Evolutionary conservation across 768 basidiomycete genomes (phyloP).

Genomic region (Panellus pusillus): DNA sequence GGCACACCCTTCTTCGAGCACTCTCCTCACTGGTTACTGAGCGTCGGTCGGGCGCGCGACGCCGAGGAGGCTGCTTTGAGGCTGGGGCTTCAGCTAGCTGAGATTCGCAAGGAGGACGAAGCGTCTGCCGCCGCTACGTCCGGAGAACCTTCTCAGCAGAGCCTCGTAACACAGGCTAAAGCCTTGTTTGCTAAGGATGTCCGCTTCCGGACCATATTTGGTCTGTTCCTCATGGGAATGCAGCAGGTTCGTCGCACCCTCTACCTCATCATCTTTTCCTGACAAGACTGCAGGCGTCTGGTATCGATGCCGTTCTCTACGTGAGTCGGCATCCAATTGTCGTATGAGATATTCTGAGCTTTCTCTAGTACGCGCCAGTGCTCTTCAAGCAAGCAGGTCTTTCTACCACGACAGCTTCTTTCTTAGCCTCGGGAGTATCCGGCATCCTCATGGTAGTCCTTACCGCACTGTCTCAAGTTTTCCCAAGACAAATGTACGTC

Average conservation of each 20-base stretch:
- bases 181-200: slow-evolving; percentile 30
- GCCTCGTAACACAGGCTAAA: slow-evolving; percentile 19
- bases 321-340: not conserved
- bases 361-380: slow-evolving; percentile 43
- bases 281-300: slow-evolving; percentile 29
- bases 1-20: slow-evolving; percentile 35
- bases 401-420: slow-evolving; percentile 44
- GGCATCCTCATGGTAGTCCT: slow-evolving; percentile 43
- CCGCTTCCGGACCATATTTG: slow-evolving; percentile 36
- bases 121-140: not conserved
- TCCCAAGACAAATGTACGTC: slow-evolving; percentile 39
- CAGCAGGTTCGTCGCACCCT: slow-evolving; percentile 32
- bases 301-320: slow-evolving; percentile 36
- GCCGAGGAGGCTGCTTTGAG: slow-evolving; percentile 28
- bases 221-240: slow-evolving; percentile 45
- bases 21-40: slow-evolving; percentile 42
- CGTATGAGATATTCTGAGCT: not conserved
- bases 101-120: slow-evolving; percentile 22
- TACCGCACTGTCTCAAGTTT: slow-evolving; percentile 39
- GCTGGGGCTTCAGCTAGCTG: slow-evolving; percentile 31
- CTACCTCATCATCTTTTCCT: not conserved
- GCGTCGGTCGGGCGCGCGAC: slow-evolving; percentile 34
- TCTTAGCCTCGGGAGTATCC: slow-evolving; percentile 51
- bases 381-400: slow-evolving; percentile 53
- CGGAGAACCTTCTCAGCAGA: slow-evolving; percentile 1